Conservation (phyloP, 2,329 filamentous ascomycete genomes). For the Aspergillus fumigatiaffinis region DNA sequence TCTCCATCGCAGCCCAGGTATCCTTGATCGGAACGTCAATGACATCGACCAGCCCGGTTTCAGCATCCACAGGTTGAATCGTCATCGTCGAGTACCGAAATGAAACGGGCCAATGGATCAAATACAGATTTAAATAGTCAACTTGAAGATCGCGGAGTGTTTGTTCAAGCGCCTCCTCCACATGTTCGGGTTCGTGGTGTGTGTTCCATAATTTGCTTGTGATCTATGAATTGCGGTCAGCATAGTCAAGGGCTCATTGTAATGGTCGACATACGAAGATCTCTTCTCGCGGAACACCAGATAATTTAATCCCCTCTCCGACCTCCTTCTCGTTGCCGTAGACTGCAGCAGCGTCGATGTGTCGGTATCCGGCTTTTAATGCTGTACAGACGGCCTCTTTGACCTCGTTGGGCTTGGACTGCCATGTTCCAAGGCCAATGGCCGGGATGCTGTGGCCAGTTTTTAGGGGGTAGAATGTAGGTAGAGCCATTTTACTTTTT, state of each 20-base stretch:
- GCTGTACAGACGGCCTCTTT: constrained; percentile 45
- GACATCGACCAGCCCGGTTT: constrained; percentile 16
- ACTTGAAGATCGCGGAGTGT: constrained; percentile 59
- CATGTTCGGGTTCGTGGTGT: constrained; percentile 59
- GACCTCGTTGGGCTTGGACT: constrained; percentile 58
- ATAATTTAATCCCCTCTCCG: constrained; percentile 37
- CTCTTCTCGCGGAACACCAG: constrained; percentile 31
- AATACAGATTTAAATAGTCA: constrained; percentile 65
- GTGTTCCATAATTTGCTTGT: constrained; percentile 41
- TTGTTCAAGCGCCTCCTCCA: constrained; percentile 69
- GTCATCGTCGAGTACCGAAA: constrained; percentile 15
- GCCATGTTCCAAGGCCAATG: constrained; percentile 25
- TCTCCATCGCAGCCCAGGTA: constrained; percentile 62
- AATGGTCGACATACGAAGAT: constrained; percentile 26
- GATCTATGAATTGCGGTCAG: constrained; percentile 1
- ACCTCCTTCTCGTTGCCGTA: constrained; percentile 45
- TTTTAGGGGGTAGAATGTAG: not conserved
- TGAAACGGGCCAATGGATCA: constrained; percentile 43
- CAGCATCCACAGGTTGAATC: constrained; percentile 13
- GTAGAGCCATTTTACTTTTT: not conserved
- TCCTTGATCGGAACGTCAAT: constrained; percentile 19
- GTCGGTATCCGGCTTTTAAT: constrained; percentile 48
- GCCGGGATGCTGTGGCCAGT: constrained; percentile 1
- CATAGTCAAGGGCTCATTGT: not conserved
- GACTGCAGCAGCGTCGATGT: constrained; percentile 48